Evolutionary conservation across 2,329 filamentous ascomycete genomes (phyloP).

Genomic region (Penicillium sclerotigenum): DNA sequence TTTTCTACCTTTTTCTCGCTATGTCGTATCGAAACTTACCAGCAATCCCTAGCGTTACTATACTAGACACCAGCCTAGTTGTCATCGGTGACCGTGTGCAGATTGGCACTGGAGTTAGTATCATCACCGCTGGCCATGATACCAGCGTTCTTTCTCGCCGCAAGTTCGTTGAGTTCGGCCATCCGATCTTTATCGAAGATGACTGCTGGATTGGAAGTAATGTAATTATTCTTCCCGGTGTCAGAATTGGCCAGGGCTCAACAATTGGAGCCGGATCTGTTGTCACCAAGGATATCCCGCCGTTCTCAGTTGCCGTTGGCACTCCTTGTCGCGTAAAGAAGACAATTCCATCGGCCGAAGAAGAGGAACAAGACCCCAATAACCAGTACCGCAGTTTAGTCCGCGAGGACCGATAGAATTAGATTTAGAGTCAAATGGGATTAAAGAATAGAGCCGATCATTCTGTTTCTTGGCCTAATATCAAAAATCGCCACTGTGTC

Average conservation of each 20-base stretch:
- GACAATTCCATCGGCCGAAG: slow-evolving; percentile 20
- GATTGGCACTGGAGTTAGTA: slow-evolving; percentile 53
- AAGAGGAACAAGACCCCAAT: slow-evolving; percentile 26
- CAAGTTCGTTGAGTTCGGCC: slow-evolving; percentile 51
- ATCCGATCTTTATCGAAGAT: slow-evolving; percentile 48
- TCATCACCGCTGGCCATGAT: slow-evolving; percentile 55
- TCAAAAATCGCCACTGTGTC: not conserved
- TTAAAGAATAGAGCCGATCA: not conserved
- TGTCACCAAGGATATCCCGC: slow-evolving; percentile 40
- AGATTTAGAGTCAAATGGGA: too few species aligned
- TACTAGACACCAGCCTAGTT: slow-evolving; percentile 54
- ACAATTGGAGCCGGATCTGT: slow-evolving; percentile 42
- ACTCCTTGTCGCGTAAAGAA: slow-evolving; percentile 19
- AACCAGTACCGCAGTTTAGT: slow-evolving; percentile 16
- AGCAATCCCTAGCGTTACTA: slow-evolving; percentile 48
- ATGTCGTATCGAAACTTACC: not conserved
- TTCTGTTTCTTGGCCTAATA: not conserved
- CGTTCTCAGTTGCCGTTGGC: slow-evolving; percentile 33
- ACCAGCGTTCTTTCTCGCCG: slow-evolving; percentile 48
- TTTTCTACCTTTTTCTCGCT: too few species aligned
- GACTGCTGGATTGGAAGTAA: slow-evolving; percentile 52
- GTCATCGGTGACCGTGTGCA: slow-evolving; percentile 54
- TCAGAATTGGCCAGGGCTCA: slow-evolving; percentile 43
- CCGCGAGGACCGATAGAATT: not conserved
- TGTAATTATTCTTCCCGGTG: slow-evolving; percentile 44